A percentile compares a stretch with the other conserved stretches of the same genome.
Conservation (phyloP, 192 early-diverging fungal species). For the Coemansia nantahalensis region DNA sequence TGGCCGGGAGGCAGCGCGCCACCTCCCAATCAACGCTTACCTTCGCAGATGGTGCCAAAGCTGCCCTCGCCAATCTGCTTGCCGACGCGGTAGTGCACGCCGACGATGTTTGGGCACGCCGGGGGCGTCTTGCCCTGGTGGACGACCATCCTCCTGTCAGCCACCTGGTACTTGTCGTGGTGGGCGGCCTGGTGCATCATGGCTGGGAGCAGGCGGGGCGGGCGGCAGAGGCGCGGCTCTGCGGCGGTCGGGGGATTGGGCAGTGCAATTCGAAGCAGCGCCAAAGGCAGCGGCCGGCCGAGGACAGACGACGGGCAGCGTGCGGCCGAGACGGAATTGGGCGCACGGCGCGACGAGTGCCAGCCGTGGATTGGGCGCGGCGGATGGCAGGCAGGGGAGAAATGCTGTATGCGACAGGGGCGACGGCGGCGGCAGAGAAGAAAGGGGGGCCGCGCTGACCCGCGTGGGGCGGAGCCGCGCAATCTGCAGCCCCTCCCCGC, state of each 20-base stretch:
- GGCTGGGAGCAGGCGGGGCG: background rate
- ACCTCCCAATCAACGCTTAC: too few species aligned
- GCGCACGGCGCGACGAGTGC: background rate
- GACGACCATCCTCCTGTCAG: constrained; percentile 42
- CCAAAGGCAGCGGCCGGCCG: background rate
- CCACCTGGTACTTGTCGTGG: constrained; percentile 50
- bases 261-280: too few species aligned
- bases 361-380: background rate
- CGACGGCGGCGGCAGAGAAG: background rate
- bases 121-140: constrained; percentile 42
- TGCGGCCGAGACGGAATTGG: background rate
- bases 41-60: constrained; percentile 99
- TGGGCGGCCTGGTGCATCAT: constrained; percentile 40
- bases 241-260: too few species aligned
- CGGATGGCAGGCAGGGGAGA: background rate
- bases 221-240: background rate
- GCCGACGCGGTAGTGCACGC: constrained; percentile 93
- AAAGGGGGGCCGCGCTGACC: background rate
- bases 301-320: background rate
- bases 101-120: constrained; percentile 78
- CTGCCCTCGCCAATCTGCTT: constrained; percentile 97
- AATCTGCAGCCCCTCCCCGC: too few species aligned
- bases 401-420: background rate
- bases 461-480: background rate
- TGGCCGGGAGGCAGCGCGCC: too few species aligned